Evolutionary conservation across 345 rosid genomes (phyloP).

Genomic region (Bruguiera parviflora): DNA sequence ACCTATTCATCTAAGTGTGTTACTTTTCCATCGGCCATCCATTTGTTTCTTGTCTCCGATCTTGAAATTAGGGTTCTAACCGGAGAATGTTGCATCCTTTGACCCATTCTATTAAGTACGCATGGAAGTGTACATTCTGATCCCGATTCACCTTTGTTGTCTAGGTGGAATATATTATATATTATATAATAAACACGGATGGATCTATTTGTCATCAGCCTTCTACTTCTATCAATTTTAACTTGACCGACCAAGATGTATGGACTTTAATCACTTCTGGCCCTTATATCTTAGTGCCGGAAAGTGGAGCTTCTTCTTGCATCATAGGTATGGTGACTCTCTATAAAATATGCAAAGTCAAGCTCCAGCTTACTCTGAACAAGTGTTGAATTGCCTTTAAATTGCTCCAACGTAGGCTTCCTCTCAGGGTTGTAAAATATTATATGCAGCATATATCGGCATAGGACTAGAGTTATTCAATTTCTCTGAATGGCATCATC

Average conservation of each 20-base stretch:
- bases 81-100: slow-evolving; percentile 20
- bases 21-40: background rate
- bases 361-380: slow-evolving; percentile 2
- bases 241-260: background rate
- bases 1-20: slow-evolving; percentile 1
- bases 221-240: background rate
- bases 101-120: background rate
- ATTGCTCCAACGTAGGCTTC: slow-evolving; percentile 6
- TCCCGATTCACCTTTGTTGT: background rate
- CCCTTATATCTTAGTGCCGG: slow-evolving; percentile 5
- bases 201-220: slow-evolving; percentile 4
- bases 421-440: background rate
- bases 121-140: too few relatives aligned
- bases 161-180: background rate
- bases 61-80: background rate
- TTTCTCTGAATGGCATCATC: background rate
- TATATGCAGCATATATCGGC: background rate
- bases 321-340: slow-evolving; percentile 3
- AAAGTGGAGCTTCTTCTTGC: slow-evolving; percentile 8
- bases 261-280: too few relatives aligned
- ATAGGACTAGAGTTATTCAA: background rate
- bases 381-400: slow-evolving; percentile 10
- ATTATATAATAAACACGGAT: background rate
- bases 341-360: background rate
- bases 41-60: background rate